Evolutionary conservation across 164 flowering plant species (phyloP).

Genomic region (Vitis amurensis): DNA sequence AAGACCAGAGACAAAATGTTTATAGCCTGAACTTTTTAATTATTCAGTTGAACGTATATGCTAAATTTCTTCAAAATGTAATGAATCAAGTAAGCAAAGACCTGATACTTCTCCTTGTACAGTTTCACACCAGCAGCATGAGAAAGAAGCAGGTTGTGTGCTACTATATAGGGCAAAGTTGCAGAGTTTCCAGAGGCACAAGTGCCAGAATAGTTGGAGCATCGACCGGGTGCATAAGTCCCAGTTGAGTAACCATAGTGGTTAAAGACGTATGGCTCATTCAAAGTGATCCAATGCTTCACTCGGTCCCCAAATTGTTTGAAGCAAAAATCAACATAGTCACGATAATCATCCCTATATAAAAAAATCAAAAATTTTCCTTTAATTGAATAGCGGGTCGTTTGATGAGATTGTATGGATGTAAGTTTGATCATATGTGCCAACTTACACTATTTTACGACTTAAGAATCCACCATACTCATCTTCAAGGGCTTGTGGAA

Average conservation of each 20-base stretch:
- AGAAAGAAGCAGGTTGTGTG: not conserved
- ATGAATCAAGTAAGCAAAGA: not conserved
- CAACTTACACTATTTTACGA: slow-evolving; percentile 7
- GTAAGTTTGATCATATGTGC: not conserved
- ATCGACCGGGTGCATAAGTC: not conserved
- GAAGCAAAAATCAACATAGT: no score
- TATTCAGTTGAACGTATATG: no score
- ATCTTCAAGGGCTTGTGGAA: slow-evolving; percentile 10
- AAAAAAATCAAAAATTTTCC: no score
- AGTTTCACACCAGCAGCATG: no score
- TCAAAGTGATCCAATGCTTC: no score
- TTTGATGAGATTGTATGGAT: no score
- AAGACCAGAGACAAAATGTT: no score
- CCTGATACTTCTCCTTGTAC: not conserved
- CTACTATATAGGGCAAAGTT: slow-evolving; percentile 1
- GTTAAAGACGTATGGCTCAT: not conserved
- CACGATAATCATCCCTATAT: not conserved
- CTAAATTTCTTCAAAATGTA: not conserved
- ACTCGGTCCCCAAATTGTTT: no score
- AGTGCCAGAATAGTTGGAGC: not conserved
- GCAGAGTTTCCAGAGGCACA: slow-evolving; percentile 2
- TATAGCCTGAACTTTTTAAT: no score
- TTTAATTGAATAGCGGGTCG: no score
- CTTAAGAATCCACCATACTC: slow-evolving; percentile 12
- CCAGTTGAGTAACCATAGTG: not conserved